Evolutionary conservation across 306 rosid genomes (phyloP), one percentile per base, ranked within the genome.

Genomic region (Sicyos edulis): DNA sequence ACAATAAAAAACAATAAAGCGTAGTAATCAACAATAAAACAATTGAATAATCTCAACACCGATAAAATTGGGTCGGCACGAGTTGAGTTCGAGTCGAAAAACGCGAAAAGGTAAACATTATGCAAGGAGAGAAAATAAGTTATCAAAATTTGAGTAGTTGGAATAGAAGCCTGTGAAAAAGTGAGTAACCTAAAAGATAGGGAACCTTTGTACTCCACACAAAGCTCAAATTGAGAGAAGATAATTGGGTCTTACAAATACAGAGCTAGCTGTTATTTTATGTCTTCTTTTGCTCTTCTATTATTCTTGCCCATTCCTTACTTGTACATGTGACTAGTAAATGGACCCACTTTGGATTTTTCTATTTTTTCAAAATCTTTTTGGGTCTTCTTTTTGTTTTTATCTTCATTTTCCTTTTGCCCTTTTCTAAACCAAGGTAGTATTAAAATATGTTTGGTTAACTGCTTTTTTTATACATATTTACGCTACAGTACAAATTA

Each of bases 141-240:
- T 20, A 65, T 44, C 71, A 53, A 62, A 62, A 62, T 65, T 44
- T 65, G 0, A 20, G 24, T 2, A 37, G 0, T 37, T 40, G 16
- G 22, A 63, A 15, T 14, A 0, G 66, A 6, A 32, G 51, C 51
- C 15, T n/a, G 69, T 37, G n/a, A n/a, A 44, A 65, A 65, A 40
- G 11, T 42, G 51, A 65, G 71, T 65, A 67, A 67, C 72, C 72
- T 15, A 55, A 0, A 40, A 49, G 65, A 70, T 75, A 45, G 88
- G 88, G 83, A 86, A 78, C 69, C 75, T 65, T 26, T 45, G 47
- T 75, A 71, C 21, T 65, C 88, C 90, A 88, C 64, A 69, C 76
- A 81, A 58, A 64, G 60, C 26, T 61, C 50, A 59, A 42, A 73
- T 72, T 37, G 17, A 45, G 63, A 63, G 52, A 5, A 49, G 49